Percentiles rank a stretch among this genome's conserved stretches.
These are phyloP conservation scores for Nemania abortiva DNA, from an alignment of 2,329 filamentous ascomycete genomes.

Conservation along the genomic window DNA sequence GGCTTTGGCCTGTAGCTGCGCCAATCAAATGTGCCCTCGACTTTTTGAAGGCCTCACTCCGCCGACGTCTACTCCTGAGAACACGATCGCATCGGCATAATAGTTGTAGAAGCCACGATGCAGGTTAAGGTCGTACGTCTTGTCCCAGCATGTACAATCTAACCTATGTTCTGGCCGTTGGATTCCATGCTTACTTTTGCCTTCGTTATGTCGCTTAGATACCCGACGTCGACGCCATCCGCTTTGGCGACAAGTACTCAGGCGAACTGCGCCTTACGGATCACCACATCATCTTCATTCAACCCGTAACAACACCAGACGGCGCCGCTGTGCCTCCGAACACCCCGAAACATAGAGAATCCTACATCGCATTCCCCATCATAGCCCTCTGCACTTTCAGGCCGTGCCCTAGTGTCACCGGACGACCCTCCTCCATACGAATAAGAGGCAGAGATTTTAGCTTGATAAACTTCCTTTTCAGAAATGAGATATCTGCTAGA, in stretches of 20 bases:
- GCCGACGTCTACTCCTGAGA: slow-evolving; percentile 5
- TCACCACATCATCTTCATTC: slow-evolving; percentile 65
- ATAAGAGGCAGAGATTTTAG: slow-evolving; percentile 93
- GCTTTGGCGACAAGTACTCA: slow-evolving; percentile 67
- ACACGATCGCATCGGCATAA: slow-evolving; percentile 12
- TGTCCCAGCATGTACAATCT: slow-evolving; percentile 12
- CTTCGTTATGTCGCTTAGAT: slow-evolving; percentile 56
- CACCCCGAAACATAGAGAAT: slow-evolving; percentile 66
- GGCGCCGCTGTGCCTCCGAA: slow-evolving; percentile 41
- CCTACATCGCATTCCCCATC: slow-evolving; percentile 96
- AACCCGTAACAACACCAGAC: slow-evolving; percentile 44
- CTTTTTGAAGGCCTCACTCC: slow-evolving; percentile 29
- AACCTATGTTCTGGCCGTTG: not conserved
- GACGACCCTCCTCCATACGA: slow-evolving; percentile 83
- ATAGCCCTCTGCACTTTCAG: slow-evolving; percentile 84
- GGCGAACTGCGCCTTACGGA: slow-evolving; percentile 72
- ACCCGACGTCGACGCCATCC: slow-evolving; percentile 71
- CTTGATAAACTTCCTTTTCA: slow-evolving; percentile 91
- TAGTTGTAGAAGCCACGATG: slow-evolving; percentile 42
- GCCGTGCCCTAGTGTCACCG: slow-evolving; percentile 76
- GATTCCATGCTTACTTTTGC: slow-evolving; percentile 31
- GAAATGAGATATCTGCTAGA: slow-evolving; percentile 77
- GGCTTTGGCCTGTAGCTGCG: slow-evolving; percentile 13
- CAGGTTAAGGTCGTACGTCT: slow-evolving; percentile 49
- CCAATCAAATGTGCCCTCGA: slow-evolving; percentile 44